Percentiles rank a stretch among this genome's conserved stretches.
These are phyloP conservation scores for Rostrohypoxylon terebratum DNA, from an alignment of 495 filamentous ascomycete species.

Conservation along the genomic window DNA sequence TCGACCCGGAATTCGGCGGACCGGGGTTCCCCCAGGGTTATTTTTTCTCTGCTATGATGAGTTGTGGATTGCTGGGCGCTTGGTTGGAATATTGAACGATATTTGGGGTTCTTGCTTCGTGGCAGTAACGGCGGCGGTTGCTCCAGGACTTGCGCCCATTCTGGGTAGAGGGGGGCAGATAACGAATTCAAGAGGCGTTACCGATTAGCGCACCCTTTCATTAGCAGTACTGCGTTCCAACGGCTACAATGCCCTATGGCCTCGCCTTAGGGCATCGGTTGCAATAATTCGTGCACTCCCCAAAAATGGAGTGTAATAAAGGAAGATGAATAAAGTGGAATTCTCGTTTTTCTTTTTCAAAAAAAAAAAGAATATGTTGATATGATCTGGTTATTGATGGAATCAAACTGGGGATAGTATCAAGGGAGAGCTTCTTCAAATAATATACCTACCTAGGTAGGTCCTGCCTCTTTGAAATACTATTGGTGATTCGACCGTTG, in stretches of 20 bases:
- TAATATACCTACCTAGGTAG: too few species aligned
- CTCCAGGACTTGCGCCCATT: not conserved
- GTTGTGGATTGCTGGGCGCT: not conserved
- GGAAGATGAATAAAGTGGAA: too few species aligned
- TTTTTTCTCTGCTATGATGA: not conserved
- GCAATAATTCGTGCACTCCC: too few species aligned
- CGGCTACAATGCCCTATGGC: too few species aligned
- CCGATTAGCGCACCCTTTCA: not conserved
- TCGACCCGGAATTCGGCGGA: not conserved
- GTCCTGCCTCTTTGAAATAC: too few species aligned
- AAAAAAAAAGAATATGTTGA: too few species aligned
- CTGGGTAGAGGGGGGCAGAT: not conserved
- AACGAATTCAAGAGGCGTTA: not conserved
- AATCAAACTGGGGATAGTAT: too few species aligned
- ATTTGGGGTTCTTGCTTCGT: not conserved
- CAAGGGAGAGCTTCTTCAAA: too few species aligned
- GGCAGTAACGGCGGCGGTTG: not conserved
- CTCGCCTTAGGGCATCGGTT: too few species aligned
- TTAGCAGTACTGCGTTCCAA: not conserved
- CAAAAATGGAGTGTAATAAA: too few species aligned
- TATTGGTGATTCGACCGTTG: not conserved
- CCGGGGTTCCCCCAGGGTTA: not conserved
- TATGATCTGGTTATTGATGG: too few species aligned
- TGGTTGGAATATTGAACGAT: not conserved
- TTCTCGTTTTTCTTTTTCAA: too few species aligned